Base-by-base conservation (phyloP, 768 basidiomycete genomes). In the Boletus reticuloceps region DNA sequence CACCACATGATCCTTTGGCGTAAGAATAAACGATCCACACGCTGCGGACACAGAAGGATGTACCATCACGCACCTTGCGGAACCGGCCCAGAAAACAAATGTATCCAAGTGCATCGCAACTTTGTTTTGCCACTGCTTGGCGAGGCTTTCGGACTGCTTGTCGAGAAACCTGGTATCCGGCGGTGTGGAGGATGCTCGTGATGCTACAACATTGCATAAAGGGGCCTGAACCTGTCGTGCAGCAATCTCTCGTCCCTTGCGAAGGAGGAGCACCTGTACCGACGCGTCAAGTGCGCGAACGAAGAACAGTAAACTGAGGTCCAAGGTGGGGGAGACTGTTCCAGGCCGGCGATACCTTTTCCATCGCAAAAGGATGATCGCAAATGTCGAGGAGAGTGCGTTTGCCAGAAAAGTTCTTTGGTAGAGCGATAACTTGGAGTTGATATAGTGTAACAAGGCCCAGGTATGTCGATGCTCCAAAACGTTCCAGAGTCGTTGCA, bases 1-100 rank as follows among this genome's bases (percentile, higher is more conserved):
- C 89, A 91, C 90, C 90, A 91, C 88, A 91, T 91, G 51, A 91
- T 90, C 64, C 90, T 91, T 65, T 41, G 20, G 27, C 51, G 38
- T 32, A 34, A 65, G 50, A 51, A 22, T 56, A 25, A 51, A 43
- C 36, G 32, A 27, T 16, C 19, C 22, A 31, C 49, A 25, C 16
- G 14, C 34, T 7, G 2, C 8, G 40, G 39, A 44, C n/a, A 39
- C 37, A 12, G 25, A 14, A 13, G 8, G 34, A 40, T 43, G 51
- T 12, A 49, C 19, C 3, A 13, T 42, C 37, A 69, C 76, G 31
- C 56, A 89, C 89, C 89, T 83, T 32, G 88, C 85, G 55, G 87
- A 88, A 61, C 83, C 83, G 14, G 80, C 81, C 89, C 89, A 91
- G 62, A 92, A 91, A 13, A 88, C 71, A 12, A 90, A 62, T 0